Conservation (phyloP, 2,329 filamentous ascomycete species). For the Helicocarpus griseus region DNA sequence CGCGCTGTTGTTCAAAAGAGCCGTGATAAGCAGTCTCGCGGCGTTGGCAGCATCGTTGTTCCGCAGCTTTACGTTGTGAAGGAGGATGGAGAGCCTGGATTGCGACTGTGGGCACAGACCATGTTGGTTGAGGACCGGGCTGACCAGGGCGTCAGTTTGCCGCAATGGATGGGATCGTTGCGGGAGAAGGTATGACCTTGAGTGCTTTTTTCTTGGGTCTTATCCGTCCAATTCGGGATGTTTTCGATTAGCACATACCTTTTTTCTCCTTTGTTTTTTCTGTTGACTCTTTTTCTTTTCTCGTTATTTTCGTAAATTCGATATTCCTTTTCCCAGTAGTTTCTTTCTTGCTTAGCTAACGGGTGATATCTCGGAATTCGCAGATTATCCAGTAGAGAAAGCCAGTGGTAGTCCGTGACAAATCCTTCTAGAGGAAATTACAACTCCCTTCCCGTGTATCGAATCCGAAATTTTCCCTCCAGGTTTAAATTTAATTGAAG, state of each 20-base stretch:
- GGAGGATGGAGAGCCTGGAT: slow-evolving; percentile 88
- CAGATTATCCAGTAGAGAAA: too few species aligned
- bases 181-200: slow-evolving; percentile 73
- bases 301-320: background rate
- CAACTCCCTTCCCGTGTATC: too few species aligned
- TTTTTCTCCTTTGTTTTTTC: background rate
- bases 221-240: background rate
- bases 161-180: slow-evolving; percentile 84
- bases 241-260: background rate
- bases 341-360: background rate
- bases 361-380: background rate
- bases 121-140: slow-evolving; percentile 89
- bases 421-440: too few species aligned
- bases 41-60: slow-evolving; percentile 85
- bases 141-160: slow-evolving; percentile 84
- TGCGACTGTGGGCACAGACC: slow-evolving; percentile 96
- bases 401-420: too few species aligned
- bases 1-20: slow-evolving; percentile 88
- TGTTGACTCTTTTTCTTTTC: background rate
- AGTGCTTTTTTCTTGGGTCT: background rate
- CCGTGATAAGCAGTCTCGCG: slow-evolving; percentile 72
- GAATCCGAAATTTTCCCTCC: too few species aligned
- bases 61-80: slow-evolving; percentile 89
- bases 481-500: too few species aligned
- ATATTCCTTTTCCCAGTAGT: background rate